phyloP scores from a whole-genome alignment of 2,329 filamentous ascomycete genomes.

The Penicillium sp. region DNA sequence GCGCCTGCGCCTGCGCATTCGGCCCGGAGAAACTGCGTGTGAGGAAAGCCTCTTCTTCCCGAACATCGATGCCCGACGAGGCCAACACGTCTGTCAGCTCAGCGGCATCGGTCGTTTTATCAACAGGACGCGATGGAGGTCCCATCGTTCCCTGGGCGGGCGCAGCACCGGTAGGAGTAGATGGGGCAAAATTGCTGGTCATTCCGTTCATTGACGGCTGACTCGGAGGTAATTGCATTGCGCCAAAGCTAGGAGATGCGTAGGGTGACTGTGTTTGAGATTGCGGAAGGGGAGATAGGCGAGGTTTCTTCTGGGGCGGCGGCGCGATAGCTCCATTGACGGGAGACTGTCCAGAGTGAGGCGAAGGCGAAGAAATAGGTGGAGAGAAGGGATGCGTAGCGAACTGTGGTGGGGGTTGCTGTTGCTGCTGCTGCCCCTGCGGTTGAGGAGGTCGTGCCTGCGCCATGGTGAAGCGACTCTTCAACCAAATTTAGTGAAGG shows the following conservation, averaged over 20 bases:
- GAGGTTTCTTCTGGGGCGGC: slow-evolving; percentile 68
- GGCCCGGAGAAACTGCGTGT: slow-evolving; percentile 49
- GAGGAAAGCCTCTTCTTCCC: slow-evolving; percentile 78
- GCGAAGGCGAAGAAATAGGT: slow-evolving; percentile 57
- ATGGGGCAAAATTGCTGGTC: slow-evolving; percentile 51
- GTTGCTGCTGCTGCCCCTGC: slow-evolving; percentile 20
- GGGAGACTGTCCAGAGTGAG: slow-evolving; percentile 48
- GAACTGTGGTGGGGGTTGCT: slow-evolving; percentile 38
- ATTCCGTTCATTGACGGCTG: slow-evolving; percentile 32
- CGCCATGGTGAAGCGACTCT: slow-evolving; percentile 45
- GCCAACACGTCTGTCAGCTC: slow-evolving; percentile 79
- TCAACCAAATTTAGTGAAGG: slow-evolving; percentile 1
- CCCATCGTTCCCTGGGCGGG: slow-evolving; percentile 50
- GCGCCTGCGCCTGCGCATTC: slow-evolving; percentile 33
- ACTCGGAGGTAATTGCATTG: slow-evolving; percentile 41
- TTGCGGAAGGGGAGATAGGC: slow-evolving; percentile 62
- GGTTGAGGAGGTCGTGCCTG: slow-evolving; percentile 46
- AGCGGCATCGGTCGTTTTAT: slow-evolving; percentile 50
- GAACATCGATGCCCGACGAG: slow-evolving; percentile 78
- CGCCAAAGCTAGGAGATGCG: slow-evolving; percentile 53
- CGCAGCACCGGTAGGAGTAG: slow-evolving; percentile 44
- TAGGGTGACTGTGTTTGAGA: slow-evolving; percentile 55
- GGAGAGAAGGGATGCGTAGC: slow-evolving; percentile 57
- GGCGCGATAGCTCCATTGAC: slow-evolving; percentile 47
- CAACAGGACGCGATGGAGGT: slow-evolving; percentile 54